Evolutionary conservation across 2,329 filamentous ascomycete species (phyloP).

Genomic region (Talaromyces piceae): DNA sequence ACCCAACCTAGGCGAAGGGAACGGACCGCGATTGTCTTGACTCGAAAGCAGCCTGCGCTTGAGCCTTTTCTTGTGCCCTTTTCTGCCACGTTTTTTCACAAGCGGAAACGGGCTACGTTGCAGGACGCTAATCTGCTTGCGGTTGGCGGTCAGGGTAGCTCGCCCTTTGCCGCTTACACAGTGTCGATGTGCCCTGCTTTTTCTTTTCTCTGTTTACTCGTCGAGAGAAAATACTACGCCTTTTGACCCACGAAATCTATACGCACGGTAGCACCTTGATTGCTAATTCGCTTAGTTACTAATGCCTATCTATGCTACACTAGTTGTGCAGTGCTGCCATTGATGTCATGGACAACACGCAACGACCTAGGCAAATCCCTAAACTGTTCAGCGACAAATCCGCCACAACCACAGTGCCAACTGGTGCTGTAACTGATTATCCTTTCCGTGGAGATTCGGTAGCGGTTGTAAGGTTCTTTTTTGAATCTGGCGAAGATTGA

Average conservation of each 20-base stretch:
- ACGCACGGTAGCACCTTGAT: no score
- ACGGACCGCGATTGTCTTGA: background rate
- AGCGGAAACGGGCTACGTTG: conserved; percentile 1
- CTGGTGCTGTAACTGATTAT: conserved; percentile 52
- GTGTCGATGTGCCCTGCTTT: background rate
- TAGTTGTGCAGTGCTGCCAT: background rate
- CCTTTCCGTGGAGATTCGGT: conserved; percentile 68
- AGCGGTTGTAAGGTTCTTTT: conserved; percentile 50
- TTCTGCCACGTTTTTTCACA: conserved; percentile 10
- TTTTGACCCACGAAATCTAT: no score
- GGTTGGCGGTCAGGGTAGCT: conserved; percentile 10
- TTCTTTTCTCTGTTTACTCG: background rate
- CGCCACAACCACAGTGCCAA: conserved; percentile 49
- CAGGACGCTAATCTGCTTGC: conserved; percentile 5
- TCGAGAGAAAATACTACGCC: no score
- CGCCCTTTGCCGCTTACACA: background rate
- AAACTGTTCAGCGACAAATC: background rate
- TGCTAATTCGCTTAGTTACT: background rate
- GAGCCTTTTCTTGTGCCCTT: conserved; percentile 7
- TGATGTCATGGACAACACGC: background rate
- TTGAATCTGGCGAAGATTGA: conserved; percentile 65
- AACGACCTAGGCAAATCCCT: background rate
- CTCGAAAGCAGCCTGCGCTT: background rate
- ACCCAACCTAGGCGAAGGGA: background rate
- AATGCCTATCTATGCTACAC: background rate